Conservation (phyloP, 2,329 filamentous ascomycete genomes). For the Drechslerella dactyloides region DNA sequence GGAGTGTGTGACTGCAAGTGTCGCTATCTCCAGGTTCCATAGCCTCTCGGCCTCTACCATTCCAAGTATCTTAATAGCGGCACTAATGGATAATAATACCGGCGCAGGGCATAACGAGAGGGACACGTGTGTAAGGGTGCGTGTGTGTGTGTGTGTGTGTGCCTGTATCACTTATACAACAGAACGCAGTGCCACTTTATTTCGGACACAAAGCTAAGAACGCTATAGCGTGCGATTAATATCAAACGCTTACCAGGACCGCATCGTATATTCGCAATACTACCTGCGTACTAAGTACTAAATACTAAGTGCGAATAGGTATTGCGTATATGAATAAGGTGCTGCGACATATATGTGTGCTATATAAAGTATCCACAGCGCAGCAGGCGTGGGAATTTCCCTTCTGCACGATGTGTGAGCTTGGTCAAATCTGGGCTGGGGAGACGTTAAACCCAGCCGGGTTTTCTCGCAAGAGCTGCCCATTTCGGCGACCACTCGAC, state of each 20-base stretch:
- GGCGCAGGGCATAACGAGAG: no score
- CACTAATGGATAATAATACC: no score
- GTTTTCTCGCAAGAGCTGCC: conserved; percentile 42
- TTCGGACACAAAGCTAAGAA: neutral
- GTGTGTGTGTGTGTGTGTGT: no score
- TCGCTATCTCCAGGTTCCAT: neutral
- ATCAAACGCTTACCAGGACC: neutral
- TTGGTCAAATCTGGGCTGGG: conserved; percentile 12
- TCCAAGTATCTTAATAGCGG: no score
- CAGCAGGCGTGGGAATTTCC: neutral
- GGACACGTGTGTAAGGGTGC: neutral
- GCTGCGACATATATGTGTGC: neutral
- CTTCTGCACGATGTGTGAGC: neutral
- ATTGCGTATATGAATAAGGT: neutral
- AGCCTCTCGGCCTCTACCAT: neutral
- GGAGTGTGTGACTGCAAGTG: no score
- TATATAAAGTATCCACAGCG: conserved; percentile 3
- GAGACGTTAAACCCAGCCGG: conserved; percentile 47
- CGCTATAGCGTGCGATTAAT: neutral
- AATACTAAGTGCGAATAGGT: neutral
- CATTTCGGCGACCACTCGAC: conserved; percentile 40
- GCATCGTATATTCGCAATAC: neutral
- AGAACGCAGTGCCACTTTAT: neutral
- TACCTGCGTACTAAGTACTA: no score
- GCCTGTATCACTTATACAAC: no score